Evolutionary conservation across 1,284 basidiomycete species (phyloP).

Genomic region (Athelia sp.): DNA sequence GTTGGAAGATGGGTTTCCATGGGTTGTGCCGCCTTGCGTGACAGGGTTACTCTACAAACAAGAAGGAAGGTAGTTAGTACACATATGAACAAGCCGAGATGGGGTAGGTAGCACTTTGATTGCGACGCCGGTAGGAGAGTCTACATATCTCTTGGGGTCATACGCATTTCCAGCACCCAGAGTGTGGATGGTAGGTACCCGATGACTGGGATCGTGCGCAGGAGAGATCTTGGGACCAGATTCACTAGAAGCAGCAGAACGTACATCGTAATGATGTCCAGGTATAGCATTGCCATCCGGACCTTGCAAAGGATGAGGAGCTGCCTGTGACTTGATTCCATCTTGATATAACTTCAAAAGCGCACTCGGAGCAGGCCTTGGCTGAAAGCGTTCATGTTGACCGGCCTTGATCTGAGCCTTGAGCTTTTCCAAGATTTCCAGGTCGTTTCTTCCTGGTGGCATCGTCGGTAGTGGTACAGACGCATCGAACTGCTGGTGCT

Average conservation of each 20-base stretch:
- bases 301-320: background rate
- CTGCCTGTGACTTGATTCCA: constrained; percentile 1
- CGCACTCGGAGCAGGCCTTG: background rate
- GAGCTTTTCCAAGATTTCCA: background rate
- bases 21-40: background rate
- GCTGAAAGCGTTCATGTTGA: background rate
- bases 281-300: background rate
- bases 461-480: background rate
- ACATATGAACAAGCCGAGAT: background rate
- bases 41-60: background rate
- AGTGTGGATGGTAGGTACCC: background rate
- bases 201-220: background rate
- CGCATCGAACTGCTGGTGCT: too few species aligned
- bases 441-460: background rate
- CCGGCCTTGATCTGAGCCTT: constrained; percentile 1
- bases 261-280: background rate
- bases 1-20: background rate
- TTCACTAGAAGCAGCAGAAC: constrained; percentile 1
- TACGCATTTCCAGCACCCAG: background rate
- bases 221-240: background rate
- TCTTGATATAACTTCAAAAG: background rate
- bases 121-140: background rate
- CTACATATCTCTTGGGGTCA: background rate
- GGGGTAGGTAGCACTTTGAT: background rate
- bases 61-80: background rate